A percentile compares a stretch with the other conserved stretches of the same genome.
Evolutionary conservation across 306 rosid genomes (phyloP).

Genomic region (Quillaja saponaria): DNA sequence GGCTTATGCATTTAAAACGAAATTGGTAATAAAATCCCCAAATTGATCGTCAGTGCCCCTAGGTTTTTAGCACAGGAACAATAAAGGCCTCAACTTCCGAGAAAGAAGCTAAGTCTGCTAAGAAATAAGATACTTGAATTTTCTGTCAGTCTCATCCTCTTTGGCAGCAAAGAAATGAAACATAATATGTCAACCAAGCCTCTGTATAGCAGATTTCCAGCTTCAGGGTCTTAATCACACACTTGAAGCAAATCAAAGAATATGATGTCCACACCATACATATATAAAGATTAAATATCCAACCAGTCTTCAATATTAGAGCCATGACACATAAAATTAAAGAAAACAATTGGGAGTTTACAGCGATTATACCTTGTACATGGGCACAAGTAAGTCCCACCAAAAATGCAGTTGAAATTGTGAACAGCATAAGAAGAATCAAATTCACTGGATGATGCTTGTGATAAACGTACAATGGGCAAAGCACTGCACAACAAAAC

Average conservation of each 20-base stretch:
- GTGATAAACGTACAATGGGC: constrained; percentile 27
- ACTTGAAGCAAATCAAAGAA: too few relatives aligned
- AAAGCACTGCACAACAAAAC: constrained; percentile 12
- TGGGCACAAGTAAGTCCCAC: constrained; percentile 35
- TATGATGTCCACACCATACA: neutral
- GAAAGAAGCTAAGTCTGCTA: too few relatives aligned
- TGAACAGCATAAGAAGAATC: constrained; percentile 31
- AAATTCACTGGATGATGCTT: constrained; percentile 34
- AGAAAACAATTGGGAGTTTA: neutral
- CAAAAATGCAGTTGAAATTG: constrained; percentile 9
- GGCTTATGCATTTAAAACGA: too few relatives aligned
- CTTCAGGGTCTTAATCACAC: neutral
- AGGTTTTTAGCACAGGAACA: too few relatives aligned
- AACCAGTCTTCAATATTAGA: neutral
- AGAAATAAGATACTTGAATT: too few relatives aligned
- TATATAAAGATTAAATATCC: neutral
- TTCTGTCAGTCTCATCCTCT: too few relatives aligned
- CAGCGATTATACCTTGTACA: constrained; percentile 18
- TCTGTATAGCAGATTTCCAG: neutral
- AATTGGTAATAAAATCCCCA: too few relatives aligned
- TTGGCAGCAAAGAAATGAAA: too few relatives aligned
- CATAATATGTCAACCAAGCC: too few relatives aligned
- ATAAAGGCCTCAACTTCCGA: too few relatives aligned
- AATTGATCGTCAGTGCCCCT: too few relatives aligned
- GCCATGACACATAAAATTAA: neutral